These are phyloP conservation scores for Yamadazyma mexicana DNA, from an alignment of 1,139 yeast species.

Conservation along the genomic window DNA sequence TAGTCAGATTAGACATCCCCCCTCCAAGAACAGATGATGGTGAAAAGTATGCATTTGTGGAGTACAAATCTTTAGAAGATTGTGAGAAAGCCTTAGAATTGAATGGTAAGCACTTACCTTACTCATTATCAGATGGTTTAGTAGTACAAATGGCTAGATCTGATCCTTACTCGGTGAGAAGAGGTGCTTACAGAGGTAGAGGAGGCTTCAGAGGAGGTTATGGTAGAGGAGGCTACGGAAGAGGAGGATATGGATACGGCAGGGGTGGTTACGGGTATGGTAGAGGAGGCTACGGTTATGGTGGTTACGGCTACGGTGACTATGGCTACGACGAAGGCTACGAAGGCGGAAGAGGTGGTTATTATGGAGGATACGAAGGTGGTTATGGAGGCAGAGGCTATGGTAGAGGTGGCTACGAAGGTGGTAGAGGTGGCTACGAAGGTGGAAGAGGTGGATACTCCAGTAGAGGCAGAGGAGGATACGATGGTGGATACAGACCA, in stretches of 20 bases:
- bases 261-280: slow-evolving; percentile 11
- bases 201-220: slow-evolving; percentile 21
- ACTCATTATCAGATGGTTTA: slow-evolving; percentile 39
- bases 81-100: slow-evolving; percentile 62
- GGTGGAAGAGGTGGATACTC: slow-evolving; percentile 13
- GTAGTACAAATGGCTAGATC: slow-evolving; percentile 62
- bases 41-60: slow-evolving; percentile 73
- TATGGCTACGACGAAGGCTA: slow-evolving; percentile 17
- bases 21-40: slow-evolving; percentile 68
- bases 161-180: slow-evolving; percentile 48
- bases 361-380: slow-evolving; percentile 13
- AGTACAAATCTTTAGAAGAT: slow-evolving; percentile 57
- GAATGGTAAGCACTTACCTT: slow-evolving; percentile 46
- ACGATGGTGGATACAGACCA: slow-evolving; percentile 13
- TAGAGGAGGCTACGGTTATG: slow-evolving; percentile 10
- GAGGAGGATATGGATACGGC: slow-evolving; percentile 13
- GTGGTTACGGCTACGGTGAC: slow-evolving; percentile 17
- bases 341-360: slow-evolving; percentile 19
- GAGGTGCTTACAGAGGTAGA: slow-evolving; percentile 32
- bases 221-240: slow-evolving; percentile 21
- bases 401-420: slow-evolving; percentile 26
- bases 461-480: slow-evolving; percentile 9
- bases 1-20: slow-evolving; percentile 68
- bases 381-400: slow-evolving; percentile 16
- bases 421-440: slow-evolving; percentile 20